A percentile compares a stretch with the other conserved stretches of the same genome.
Evolutionary conservation across 306 rosid species (phyloP).

Genomic region (Mucuna pruriens): DNA sequence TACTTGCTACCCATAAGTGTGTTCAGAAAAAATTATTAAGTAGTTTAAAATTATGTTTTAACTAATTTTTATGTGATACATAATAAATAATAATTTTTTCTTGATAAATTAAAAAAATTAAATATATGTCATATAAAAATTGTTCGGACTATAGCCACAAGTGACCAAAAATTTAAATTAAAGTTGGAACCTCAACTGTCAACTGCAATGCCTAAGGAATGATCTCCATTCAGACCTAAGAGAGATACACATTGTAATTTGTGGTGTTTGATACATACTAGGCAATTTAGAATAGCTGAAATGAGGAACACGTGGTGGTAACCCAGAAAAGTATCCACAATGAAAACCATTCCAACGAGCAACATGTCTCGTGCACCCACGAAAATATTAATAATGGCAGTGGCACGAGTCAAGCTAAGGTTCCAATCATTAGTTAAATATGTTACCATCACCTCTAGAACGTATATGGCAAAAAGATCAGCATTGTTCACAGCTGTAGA

Average conservation of each 20-base stretch:
- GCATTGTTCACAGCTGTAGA: neutral
- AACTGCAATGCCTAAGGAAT: neutral
- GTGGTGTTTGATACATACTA: neutral
- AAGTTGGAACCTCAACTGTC: neutral
- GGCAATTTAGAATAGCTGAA: neutral
- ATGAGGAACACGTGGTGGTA: neutral
- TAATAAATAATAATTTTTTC: too few species aligned
- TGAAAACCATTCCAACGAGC: neutral
- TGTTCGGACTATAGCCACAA: too few species aligned
- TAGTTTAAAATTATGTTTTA: too few species aligned
- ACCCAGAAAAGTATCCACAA: slow-evolving; percentile 6
- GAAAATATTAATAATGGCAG: slow-evolving; percentile 15
- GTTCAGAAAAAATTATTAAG: too few species aligned
- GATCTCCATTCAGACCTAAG: neutral
- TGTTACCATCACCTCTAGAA: slow-evolving; percentile 29
- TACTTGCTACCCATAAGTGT: too few species aligned
- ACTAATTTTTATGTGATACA: too few species aligned
- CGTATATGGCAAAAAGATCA: neutral
- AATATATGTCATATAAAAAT: too few species aligned
- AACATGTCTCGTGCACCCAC: slow-evolving; percentile 1
- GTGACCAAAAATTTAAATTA: too few species aligned
- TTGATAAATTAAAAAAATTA: too few species aligned
- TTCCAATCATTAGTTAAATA: slow-evolving; percentile 10
- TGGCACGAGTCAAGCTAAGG: slow-evolving; percentile 23
- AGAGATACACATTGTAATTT: neutral